Evolutionary conservation across 495 filamentous ascomycete genomes (phyloP), one percentile per base, ranked within the genome.

Genomic region (Staphylotrichum tortipilum): DNA sequence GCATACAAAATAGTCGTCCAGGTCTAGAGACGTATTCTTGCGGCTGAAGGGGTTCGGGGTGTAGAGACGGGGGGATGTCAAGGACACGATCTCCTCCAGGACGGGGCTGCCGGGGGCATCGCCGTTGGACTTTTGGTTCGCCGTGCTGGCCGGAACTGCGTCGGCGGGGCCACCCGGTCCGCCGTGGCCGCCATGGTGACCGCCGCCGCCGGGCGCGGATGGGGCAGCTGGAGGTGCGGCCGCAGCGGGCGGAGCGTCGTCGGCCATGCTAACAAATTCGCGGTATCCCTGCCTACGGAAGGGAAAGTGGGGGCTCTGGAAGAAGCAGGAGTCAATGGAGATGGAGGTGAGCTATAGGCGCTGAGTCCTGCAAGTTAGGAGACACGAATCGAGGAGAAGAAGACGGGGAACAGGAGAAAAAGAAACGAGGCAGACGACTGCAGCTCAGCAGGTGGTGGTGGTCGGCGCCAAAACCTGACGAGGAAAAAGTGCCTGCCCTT

Each of bases 1-100:
- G 55, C 74, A 2, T 68, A 79, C 77, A 49, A 81, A 78, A 52
- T 80, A 80, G 52, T 71, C 71, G 48, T 78, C 77, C 8, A 78
- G 42, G 47, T 74, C 71, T 11, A 73, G 49, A 17, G 58, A 62
- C 0, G 65, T 73, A 55, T 68, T 66, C 57, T 69, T 71, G n/a
- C 67, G 55, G 35, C 66, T 69, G 60, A 73, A 71, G 3, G 72
- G 70, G 21, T 72, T 74, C 11, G 68, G 67, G 4, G 71, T 67
- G 34, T 55, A 43, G 21, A 62, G 56, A 7, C 55, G 56, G 10
- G 70, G 66, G 0, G 65, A 67, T 26, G 56, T 55, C 11, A 65
- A 59, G 23, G 65, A 65, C n/a, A 53, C 53, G 24, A 57, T 52
- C 17, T 64, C 55, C 28, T 54, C 47, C 3, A 50, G n/a, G 7